Percentiles rank a stretch among this genome's conserved stretches.
Evolutionary conservation across 1,284 basidiomycete genomes (phyloP).

Genomic region (Trichosporon inkin): DNA sequence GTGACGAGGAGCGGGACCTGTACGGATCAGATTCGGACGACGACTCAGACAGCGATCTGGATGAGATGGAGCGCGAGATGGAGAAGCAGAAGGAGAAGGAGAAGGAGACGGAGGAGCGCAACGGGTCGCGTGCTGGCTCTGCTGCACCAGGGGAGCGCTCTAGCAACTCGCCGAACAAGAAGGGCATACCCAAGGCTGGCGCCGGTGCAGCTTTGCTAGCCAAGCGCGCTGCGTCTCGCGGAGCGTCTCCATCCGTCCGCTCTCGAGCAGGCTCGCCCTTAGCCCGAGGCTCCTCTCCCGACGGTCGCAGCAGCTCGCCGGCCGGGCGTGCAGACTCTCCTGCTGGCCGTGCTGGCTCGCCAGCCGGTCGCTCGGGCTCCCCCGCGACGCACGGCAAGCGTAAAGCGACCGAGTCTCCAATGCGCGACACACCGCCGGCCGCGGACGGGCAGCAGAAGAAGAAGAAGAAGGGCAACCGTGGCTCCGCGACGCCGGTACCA

Average conservation of each 20-base stretch:
- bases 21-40: constrained; percentile 21
- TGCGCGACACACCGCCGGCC: neutral
- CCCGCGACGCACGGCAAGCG: constrained; percentile 20
- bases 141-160: neutral
- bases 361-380: neutral
- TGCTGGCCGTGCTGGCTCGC: constrained; percentile 20
- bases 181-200: constrained; percentile 9
- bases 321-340: constrained; percentile 21
- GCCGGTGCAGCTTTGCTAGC: constrained; percentile 36
- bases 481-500: constrained; percentile 14
- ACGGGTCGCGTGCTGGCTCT: constrained; percentile 14
- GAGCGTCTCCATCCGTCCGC: constrained; percentile 27
- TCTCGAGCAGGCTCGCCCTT: constrained; percentile 24
- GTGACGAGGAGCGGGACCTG: constrained; percentile 19
- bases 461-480: constrained; percentile 28
- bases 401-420: constrained; percentile 17
- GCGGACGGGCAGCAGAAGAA: constrained; percentile 48
- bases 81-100: constrained; percentile 29
- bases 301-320: constrained; percentile 19
- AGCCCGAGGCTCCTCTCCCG: constrained; percentile 25
- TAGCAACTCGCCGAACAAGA: neutral
- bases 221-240: constrained; percentile 41
- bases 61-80: constrained; percentile 26
- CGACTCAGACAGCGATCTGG: constrained; percentile 23
- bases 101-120: constrained; percentile 28